Conservation (phyloP, 768 basidiomycete species). For the Phlebiopsis gigantea region DNA sequence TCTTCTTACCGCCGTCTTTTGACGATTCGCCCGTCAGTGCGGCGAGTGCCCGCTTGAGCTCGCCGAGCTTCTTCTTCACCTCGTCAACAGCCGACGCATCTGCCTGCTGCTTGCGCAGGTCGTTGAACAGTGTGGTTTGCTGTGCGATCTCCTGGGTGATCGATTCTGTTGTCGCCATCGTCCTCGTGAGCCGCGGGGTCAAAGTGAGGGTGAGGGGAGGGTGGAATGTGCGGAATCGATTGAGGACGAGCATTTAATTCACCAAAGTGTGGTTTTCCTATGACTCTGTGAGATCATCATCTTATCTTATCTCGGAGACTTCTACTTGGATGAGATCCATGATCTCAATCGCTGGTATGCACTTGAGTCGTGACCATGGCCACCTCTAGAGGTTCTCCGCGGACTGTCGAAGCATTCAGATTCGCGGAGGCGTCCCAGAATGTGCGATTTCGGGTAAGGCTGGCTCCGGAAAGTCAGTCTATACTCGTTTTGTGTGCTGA, state of each 20-base stretch:
- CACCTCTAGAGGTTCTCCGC: no score
- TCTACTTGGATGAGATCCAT: no score
- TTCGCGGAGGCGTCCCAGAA: no score
- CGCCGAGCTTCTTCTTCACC: slow-evolving; percentile 63
- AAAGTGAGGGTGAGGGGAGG: background rate
- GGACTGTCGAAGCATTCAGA: no score
- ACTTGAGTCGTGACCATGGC: no score
- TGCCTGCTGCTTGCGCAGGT: slow-evolving; percentile 52
- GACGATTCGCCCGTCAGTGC: slow-evolving; percentile 34
- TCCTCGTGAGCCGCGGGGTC: background rate
- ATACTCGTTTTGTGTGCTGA: no score
- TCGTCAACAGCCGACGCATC: slow-evolving; percentile 49
- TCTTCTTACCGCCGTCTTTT: slow-evolving; percentile 54
- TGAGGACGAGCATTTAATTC: background rate
- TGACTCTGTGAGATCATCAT: background rate
- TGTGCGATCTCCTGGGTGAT: slow-evolving; percentile 51
- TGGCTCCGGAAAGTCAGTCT: no score
- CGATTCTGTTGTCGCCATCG: slow-evolving; percentile 37
- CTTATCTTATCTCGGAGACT: background rate
- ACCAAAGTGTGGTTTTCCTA: background rate
- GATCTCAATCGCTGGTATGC: no score
- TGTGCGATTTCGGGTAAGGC: no score
- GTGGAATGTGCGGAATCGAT: background rate
- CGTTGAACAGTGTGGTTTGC: slow-evolving; percentile 54
- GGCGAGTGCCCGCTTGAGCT: slow-evolving; percentile 55